Evolutionary conservation across 2,329 filamentous ascomycete species (phyloP), one percentile per base, ranked within the genome.

Genomic region (Sporothrix inflata): DNA sequence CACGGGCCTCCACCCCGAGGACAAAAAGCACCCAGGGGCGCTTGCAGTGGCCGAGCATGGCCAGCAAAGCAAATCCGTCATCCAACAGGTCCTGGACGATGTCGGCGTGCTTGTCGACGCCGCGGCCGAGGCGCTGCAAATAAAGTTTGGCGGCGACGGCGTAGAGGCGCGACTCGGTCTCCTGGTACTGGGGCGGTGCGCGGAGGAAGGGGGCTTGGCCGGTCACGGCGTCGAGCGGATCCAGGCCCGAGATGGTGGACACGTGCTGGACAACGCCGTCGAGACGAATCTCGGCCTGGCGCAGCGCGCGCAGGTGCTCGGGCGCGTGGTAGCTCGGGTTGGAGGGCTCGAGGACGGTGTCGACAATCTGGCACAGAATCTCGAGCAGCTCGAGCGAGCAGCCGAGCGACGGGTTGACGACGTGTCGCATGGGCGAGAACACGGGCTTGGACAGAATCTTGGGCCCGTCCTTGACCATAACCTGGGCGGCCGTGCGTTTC

Each of bases 331-430:
- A 63, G 30, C 53, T 38, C 9, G 74, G 73, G 60, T 72, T 70
- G 57, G 69, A 27, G 1, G 71, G 72, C 14, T 73, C 71, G 16
- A 69, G 71, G 6, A 74, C 72, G n/a, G 57, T 55, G 61, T 75
- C 74, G 19, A 75, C 68, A 30, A 72, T 57, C 14, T 74, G 73
- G 60, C 72, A 75, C 3, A 76, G 51, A 2, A 73, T 53, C 19
- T 73, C 73, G 11, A 76, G 71, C 42, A 75, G 69, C 49, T 74
- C 75, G 3, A 76, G 73, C 16, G 75, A 76, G 70, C 75, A 76
- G 55, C 75, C 75, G 12, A 68, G 42, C 8, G 60, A 47, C 16
- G 65, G 49, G 27, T 73, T 45, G 71, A 74, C 73, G 16, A 73
- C 67, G 51, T 75, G 75, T 0, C 74, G 72, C 47, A 73, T 49